Evolutionary conservation across 176 grass and related monocot species (phyloP).

Genomic region (Calamus simplicifolius): DNA sequence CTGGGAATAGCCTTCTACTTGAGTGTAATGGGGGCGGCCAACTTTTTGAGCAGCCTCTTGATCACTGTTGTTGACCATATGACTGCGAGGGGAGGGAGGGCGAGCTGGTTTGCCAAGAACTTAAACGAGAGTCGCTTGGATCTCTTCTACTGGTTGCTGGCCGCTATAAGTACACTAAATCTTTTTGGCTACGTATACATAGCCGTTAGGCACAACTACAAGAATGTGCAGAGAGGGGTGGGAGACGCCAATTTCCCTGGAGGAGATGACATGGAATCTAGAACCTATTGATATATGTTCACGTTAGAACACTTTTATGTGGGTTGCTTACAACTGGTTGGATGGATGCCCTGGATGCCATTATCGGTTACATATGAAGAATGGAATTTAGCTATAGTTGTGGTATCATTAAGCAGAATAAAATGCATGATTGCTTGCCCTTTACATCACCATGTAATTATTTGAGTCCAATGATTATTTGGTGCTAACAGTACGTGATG

Average conservation of each 20-base stretch:
- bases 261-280: not conserved
- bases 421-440: no score
- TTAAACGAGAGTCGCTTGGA: conserved; percentile 54
- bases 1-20: conserved; percentile 70
- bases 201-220: conserved; percentile 59
- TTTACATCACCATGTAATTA: no score
- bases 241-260: not conserved
- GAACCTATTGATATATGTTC: no score
- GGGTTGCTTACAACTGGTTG: no score
- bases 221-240: conserved; percentile 40
- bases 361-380: no score
- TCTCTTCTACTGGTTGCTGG: conserved; percentile 66
- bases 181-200: conserved; percentile 38
- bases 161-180: conserved; percentile 29
- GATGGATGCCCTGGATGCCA: no score
- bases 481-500: no score
- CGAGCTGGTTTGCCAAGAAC: conserved; percentile 64
- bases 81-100: conserved; percentile 16
- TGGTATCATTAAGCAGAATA: no score
- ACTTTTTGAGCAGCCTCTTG: conserved; percentile 56
- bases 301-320: no score
- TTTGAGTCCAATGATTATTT: no score
- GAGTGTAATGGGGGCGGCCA: conserved; percentile 56
- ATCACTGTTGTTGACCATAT: conserved; percentile 44
- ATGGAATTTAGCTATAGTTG: no score